Evolutionary conservation across 2,329 filamentous ascomycete genomes (phyloP), one percentile per base, ranked within the genome.

Genomic region (Rhinocladiella similis): DNA sequence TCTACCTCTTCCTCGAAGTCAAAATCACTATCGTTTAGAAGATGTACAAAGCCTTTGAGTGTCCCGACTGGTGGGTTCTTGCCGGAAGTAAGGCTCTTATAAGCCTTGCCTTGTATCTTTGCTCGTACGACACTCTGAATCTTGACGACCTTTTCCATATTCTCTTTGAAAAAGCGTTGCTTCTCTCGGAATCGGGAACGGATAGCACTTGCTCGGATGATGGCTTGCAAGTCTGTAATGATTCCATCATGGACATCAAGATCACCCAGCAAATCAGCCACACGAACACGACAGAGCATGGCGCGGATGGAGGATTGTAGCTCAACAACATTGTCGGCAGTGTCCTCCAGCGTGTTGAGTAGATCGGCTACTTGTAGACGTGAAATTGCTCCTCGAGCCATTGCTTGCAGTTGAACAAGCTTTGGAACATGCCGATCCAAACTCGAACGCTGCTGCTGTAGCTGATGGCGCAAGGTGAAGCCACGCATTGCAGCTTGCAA

Each of bases 1-100:
- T 99, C 94, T 50, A 99, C 87, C 71, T 99, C 94, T 71, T 97
- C 93, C 69, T 99, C 96, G 74, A 99, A 99, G 70, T 99, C 94
- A 67, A 99, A 96, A 69, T 97, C 93, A 67, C 91, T 97, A 73
- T 99, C 94, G 68, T 97, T 99, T 55, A 99, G 85, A 36, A 99
- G 81, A 72, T 99, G 94, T 2, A 99, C 91, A 70, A 99, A 99
- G 70, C 95, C 95, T 78, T 97, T 97, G 69, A 99, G 90, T 0
- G 95, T 96, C 38, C 91, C 91, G 57, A 99, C 91, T 0, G 94
- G 94, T 20, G 94, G 94, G 69, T 97, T 97, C 76, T 96, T 97
- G 59, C 94, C 95, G 29, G 86, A 92, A 2, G 92, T 97, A 63
- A 99, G 80, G 70, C 90, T 96, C 82, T 96, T 97, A 80, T 99